These are phyloP conservation scores for Fusarium sp. DNA, from an alignment of 2,329 filamentous ascomycete genomes.

Conservation along the genomic window DNA sequence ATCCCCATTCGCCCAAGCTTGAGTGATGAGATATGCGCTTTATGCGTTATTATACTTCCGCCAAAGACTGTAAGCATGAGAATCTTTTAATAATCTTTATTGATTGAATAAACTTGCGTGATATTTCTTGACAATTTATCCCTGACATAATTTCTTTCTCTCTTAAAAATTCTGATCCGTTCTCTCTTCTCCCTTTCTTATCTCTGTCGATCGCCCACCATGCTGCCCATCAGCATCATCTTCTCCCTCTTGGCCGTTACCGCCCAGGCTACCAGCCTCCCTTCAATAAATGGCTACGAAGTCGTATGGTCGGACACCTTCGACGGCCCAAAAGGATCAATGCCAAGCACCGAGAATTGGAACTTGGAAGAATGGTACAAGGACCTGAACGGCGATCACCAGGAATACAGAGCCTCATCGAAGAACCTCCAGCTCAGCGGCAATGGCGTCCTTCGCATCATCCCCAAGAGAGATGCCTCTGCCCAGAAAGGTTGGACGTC, in stretches of 20 bases:
- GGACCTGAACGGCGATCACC: conserved; percentile 2
- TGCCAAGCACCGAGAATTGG: conserved; percentile 55
- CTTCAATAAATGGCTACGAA: conserved; percentile 49
- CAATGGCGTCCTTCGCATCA: conserved; percentile 59
- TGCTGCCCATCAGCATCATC: background rate
- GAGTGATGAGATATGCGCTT: no score
- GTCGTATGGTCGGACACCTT: conserved; percentile 60
- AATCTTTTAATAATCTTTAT: no score
- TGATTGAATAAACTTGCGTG: no score
- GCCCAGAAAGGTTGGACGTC: conserved; percentile 58
- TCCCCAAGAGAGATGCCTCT: conserved; percentile 53
- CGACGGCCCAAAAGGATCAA: conserved; percentile 49
- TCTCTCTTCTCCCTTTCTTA: no score
- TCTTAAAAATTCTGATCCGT: no score
- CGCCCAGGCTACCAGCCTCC: conserved; percentile 38
- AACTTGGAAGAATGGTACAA: conserved; percentile 44
- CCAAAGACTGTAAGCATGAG: no score
- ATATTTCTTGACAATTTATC: no score
- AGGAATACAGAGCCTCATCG: conserved; percentile 44
- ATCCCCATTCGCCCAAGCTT: no score
- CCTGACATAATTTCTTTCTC: no score
- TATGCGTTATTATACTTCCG: no score
- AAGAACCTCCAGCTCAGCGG: conserved; percentile 61
- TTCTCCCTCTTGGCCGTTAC: background rate
- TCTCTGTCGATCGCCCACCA: no score